These are phyloP conservation scores for Fusarium equiseti DNA, from an alignment of 2,329 filamentous ascomycete genomes.

Conservation along the genomic window DNA sequence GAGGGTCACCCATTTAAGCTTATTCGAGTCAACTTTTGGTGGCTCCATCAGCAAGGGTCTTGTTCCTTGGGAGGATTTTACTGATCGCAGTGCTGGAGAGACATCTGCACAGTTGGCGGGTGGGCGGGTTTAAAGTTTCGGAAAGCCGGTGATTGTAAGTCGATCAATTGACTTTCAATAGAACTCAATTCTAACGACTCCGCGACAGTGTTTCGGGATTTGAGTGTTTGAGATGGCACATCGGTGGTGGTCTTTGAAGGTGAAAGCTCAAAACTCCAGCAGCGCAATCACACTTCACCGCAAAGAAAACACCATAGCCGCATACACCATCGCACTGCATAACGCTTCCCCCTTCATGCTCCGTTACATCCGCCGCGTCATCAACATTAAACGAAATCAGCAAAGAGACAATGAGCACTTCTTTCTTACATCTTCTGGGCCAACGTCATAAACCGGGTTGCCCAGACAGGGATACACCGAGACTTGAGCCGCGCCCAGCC, in stretches of 20 bases:
- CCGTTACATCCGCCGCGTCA: constrained; percentile 17
- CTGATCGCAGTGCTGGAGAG: background rate
- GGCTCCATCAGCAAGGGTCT: constrained; percentile 1
- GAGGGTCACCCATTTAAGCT: constrained; percentile 36
- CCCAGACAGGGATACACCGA: constrained; percentile 38
- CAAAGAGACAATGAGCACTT: background rate
- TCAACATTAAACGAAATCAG: constrained; percentile 9
- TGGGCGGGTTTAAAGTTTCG: background rate
- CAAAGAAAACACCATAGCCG: background rate
- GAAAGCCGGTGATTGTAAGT: background rate
- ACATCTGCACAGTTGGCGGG: background rate
- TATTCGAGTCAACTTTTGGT: constrained; percentile 16
- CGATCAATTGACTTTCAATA: background rate
- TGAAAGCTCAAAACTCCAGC: background rate
- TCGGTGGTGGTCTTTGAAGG: background rate
- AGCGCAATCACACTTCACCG: rapidly evolving
- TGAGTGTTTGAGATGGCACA: background rate
- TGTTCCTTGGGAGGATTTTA: background rate
- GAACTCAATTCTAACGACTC: background rate
- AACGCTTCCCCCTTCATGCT: background rate
- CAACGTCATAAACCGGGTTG: constrained; percentile 35
- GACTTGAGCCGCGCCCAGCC: constrained; percentile 22
- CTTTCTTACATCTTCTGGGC: constrained; percentile 16
- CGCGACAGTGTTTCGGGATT: background rate
- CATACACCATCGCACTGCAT: background rate